Conservation (phyloP, 2,329 filamentous ascomycete genomes). For the Chaetothyriales sp. region DNA sequence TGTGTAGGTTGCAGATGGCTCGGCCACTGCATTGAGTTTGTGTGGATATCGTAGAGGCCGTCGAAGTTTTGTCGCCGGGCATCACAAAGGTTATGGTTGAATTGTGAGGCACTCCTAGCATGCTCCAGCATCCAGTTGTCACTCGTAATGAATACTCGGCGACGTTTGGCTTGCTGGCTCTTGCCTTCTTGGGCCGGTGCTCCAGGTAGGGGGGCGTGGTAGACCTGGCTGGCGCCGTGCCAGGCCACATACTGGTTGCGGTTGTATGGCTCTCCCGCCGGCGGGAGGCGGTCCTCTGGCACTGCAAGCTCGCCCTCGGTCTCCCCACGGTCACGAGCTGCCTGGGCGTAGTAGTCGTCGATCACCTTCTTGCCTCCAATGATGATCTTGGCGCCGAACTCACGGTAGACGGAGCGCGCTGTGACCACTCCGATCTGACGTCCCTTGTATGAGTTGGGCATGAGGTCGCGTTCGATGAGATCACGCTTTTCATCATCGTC, state of each 20-base stretch:
- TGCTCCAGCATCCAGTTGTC: conserved; percentile 96
- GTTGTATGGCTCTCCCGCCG: conserved; percentile 78
- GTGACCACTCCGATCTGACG: conserved; percentile 94
- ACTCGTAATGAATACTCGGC: conserved; percentile 75
- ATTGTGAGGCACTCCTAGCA: conserved; percentile 73
- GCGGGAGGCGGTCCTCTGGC: conserved; percentile 64
- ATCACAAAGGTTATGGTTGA: conserved; percentile 60
- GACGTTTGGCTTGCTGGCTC: conserved; percentile 59
- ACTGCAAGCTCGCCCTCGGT: conserved; percentile 84
- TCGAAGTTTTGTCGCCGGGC: conserved; percentile 53
- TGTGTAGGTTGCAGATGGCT: conserved; percentile 79
- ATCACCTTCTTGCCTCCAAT: conserved; percentile 73
- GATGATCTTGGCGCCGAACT: conserved; percentile 88
- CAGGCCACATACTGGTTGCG: conserved; percentile 98
- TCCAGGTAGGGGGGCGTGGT: conserved; percentile 66
- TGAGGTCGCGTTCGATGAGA: conserved; percentile 86
- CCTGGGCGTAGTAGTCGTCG: conserved; percentile 78
- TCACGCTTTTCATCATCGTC: conserved; percentile 95
- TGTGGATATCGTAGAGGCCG: conserved; percentile 86
- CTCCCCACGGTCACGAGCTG: conserved; percentile 58
- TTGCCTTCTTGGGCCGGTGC: conserved; percentile 65
- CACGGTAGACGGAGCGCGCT: conserved; percentile 86
- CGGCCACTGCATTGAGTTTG: conserved; percentile 79
- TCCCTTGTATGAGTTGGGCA: conserved; percentile 96
- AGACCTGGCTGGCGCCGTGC: conserved; percentile 92